A percentile compares a stretch with the other conserved stretches of the same genome.
These are phyloP conservation scores for Trichophyton mentagrophytes DNA, from an alignment of 2,329 filamentous ascomycete genomes.

Conservation along the genomic window DNA sequence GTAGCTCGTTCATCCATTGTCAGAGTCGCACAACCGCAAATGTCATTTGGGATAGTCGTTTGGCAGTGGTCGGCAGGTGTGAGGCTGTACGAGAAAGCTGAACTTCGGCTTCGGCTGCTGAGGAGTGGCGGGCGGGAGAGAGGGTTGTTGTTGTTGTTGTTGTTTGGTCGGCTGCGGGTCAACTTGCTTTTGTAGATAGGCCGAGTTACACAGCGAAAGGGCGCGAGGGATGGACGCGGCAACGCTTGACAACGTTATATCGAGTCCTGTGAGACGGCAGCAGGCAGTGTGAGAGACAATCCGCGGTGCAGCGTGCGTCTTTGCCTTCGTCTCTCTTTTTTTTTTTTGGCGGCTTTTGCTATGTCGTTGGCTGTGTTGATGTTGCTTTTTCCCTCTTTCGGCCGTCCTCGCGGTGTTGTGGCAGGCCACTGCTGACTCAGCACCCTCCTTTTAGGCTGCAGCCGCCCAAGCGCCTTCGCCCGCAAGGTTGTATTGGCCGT, in stretches of 20 bases:
- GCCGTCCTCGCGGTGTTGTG: not conserved
- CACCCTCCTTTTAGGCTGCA: not conserved
- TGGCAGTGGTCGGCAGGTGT: not conserved
- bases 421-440: not conserved
- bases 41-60: slow-evolving; percentile 11
- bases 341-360: not conserved
- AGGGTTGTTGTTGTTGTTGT: not conserved
- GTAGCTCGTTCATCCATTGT: slow-evolving; percentile 46
- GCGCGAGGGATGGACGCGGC: not conserved
- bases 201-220: not conserved
- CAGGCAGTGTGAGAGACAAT: not conserved
- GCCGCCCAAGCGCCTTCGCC: too few species aligned
- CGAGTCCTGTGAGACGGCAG: not conserved
- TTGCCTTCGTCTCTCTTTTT: not conserved
- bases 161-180: not conserved
- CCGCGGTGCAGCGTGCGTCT: not conserved
- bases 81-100: not conserved
- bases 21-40: slow-evolving; percentile 8
- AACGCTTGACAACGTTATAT: not conserved
- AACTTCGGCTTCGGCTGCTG: not conserved
- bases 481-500: too few species aligned
- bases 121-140: not conserved
- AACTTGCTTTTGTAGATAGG: not conserved
- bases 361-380: not conserved
- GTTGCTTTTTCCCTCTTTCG: not conserved